Evolutionary conservation across 768 basidiomycete genomes (phyloP).

Genomic region (Mycena sanguinolenta): DNA sequence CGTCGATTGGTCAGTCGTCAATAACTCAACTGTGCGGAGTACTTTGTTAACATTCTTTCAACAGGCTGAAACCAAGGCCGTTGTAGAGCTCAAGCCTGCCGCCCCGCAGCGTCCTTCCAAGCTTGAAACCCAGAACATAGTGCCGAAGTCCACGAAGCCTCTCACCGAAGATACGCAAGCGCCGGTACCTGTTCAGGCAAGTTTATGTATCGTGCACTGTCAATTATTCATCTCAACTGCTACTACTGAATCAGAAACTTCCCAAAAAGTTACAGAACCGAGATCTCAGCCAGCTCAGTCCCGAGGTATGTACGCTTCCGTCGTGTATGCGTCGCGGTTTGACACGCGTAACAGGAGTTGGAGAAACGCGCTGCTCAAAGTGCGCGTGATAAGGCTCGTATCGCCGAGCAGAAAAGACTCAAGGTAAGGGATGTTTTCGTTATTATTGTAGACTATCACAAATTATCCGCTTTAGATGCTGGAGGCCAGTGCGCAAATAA

Average conservation of each 20-base stretch:
- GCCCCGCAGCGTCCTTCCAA: background rate
- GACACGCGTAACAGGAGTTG: slow-evolving; percentile 42
- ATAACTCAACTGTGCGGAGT: background rate
- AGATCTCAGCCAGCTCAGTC: slow-evolving; percentile 24
- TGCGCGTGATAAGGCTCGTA: slow-evolving; percentile 52
- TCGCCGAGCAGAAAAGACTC: slow-evolving; percentile 44
- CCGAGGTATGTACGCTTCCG: slow-evolving; percentile 20
- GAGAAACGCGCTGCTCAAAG: slow-evolving; percentile 52
- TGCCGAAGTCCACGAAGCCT: background rate
- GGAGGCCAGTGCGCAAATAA: background rate
- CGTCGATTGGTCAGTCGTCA: slow-evolving; percentile 35
- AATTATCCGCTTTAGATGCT: background rate
- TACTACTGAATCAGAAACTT: slow-evolving; percentile 12
- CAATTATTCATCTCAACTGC: background rate
- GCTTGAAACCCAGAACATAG: background rate
- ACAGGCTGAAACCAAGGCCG: slow-evolving; percentile 26
- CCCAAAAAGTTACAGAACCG: slow-evolving; percentile 12
- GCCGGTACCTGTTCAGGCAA: background rate
- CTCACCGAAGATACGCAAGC: background rate
- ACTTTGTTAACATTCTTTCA: slow-evolving; percentile 4
- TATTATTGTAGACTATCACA: background rate
- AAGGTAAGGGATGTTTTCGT: slow-evolving; percentile 5
- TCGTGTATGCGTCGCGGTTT: background rate
- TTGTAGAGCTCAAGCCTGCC: background rate
- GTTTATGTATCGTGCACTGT: background rate